Base-by-base conservation (phyloP, 805 yeast species). In the Candida taoyuanica region DNA sequence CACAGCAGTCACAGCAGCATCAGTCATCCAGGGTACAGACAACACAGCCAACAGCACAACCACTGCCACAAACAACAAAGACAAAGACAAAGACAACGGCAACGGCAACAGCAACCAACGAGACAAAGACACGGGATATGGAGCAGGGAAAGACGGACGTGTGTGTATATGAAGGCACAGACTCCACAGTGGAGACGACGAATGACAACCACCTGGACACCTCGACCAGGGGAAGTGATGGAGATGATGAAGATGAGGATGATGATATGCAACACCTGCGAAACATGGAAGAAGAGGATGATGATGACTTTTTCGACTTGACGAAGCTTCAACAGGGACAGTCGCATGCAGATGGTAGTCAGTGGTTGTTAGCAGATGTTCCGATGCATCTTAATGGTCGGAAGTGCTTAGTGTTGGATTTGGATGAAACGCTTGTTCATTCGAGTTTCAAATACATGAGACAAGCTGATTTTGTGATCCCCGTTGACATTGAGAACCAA, bases 361-460 rank as follows among this genome's bases (percentile, higher is more conserved):
- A n/a, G 5, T 74, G 71, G 65, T 70, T 88, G 35, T 64, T 91
- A 47, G 76, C 82, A 36, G 73, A 77, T 17, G 71, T 76, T 31
- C 62, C 67, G 17, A 52, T 60, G 7, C 58, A 63, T 33, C 70
- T 83, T 39, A 65, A 70, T 35, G 74, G 74, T 39, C 80, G 84
- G 42, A 93, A 93, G 62, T 89, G 97, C 61, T 71, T 93, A 24
- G 85, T 93, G 12, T 70, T 93, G 38, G 99, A 93, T 63, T 67
- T 93, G 47, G 98, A 93, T 62, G 98, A 93, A 63, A 93, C 98
- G 3, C 73, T 93, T 42, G 98, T 93, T 23, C 99, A 93, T 61
- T 85, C 96, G 2, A 82, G 95, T 6, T 93, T 93, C 70, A 89
- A 91, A 61, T 87, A 82, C 60, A 73, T 93, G 40, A 77, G 94